Conservation (phyloP, 2,329 filamentous ascomycete species). For the Torrubiellomyces zombiae region DNA sequence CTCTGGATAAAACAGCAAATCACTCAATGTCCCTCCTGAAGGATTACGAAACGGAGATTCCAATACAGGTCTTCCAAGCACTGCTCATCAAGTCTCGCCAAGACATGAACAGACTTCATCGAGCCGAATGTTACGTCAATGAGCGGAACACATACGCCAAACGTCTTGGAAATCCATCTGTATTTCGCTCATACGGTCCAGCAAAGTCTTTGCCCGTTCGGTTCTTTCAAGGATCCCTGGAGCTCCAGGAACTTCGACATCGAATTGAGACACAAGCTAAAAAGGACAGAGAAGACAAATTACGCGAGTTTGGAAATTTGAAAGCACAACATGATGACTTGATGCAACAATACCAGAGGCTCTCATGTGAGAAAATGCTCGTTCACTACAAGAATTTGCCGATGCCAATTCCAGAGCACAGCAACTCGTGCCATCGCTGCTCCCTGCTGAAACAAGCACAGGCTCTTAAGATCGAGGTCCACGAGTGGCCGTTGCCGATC, state of each 20-base stretch:
- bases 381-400: conserved; percentile 1
- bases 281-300: conserved; percentile 2
- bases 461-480: conserved; percentile 23
- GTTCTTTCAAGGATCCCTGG: conserved; percentile 6
- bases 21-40: conserved; percentile 20
- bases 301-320: conserved; percentile 4
- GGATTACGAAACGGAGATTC: conserved; percentile 30
- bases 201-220: conserved; percentile 5
- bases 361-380: conserved; percentile 3
- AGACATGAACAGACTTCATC: conserved; percentile 27
- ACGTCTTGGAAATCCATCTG: conserved; percentile 1
- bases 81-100: conserved; percentile 25
- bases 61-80: conserved; percentile 18
- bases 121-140: conserved; percentile 26
- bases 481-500: conserved; percentile 40
- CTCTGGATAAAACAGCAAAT: conserved; percentile 30
- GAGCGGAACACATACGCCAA: not conserved
- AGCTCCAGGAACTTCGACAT: conserved; percentile 18
- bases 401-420: conserved; percentile 1
- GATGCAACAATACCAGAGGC: conserved; percentile 3
- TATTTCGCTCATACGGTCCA: conserved; percentile 8
- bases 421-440: conserved; percentile 20
- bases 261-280: conserved; percentile 23
- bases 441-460: conserved; percentile 12
- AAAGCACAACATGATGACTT: conserved; percentile 4